Base-by-base conservation (phyloP, 1,284 basidiomycete species). In the Pseudomicrostroma phylloplanum region DNA sequence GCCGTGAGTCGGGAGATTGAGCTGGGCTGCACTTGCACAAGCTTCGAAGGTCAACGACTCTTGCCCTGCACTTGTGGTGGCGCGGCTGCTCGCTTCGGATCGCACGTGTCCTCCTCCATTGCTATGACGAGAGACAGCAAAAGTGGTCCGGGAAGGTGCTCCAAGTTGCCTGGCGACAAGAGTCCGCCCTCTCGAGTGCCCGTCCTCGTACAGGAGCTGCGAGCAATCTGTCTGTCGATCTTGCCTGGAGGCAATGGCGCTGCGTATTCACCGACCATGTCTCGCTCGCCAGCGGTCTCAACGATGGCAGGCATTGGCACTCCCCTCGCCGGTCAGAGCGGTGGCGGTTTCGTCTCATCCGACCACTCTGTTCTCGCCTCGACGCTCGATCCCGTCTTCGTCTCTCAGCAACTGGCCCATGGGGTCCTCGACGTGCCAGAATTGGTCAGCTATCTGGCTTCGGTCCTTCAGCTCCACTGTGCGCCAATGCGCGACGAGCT, bases 401-500 rank as follows among this genome's bases (percentile, higher is more conserved):
- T 94, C 66, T 85, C 87, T 69, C 88, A 90, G 78, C 88, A 92
- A 81, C 84, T 92, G 67, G 84, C 83, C 56, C 88, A 88, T 66
- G 84, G 85, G 46, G 82, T 89, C n/a, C 89, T 91, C 73, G 89
- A 92, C 79, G 87, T 89, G 46, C 84, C 86, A 12, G 86, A 86
- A n/a, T 83, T 94, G 51, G 91, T 94, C 80, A 80, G 83, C 54
- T 86, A 87, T 61, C 87, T 94, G 67, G 91, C 89, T 17, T 83
- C 85, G 65, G 88, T 89, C 15, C 85, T 96, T 69, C 91, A 92
- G 80, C 86, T 87, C 51, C 91, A 96, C 76, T 94, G 92, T 69
- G 92, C 92, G 2, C 92, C 92, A 11, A 92, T 93, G 86, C 84
- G 92, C 42, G 92, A 96, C 80, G 84, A 83, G 12, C 85, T 87